Conservation (phyloP, 495 filamentous ascomycete species). For the Daldinia caldariorum region DNA sequence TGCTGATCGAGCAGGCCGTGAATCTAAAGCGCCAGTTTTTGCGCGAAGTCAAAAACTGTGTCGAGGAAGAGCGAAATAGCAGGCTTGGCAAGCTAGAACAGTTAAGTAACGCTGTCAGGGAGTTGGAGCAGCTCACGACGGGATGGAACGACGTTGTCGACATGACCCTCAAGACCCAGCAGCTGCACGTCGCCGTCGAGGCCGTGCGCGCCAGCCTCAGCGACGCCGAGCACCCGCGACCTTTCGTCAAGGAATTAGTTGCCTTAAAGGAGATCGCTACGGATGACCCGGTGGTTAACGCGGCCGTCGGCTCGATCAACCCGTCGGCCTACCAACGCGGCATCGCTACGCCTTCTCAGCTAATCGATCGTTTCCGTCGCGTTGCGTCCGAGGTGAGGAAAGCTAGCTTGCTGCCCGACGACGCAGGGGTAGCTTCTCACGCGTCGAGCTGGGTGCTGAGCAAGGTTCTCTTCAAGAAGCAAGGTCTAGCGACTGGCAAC, state of each 20-base stretch:
- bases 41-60: constrained; percentile 76
- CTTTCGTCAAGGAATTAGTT: constrained; percentile 89
- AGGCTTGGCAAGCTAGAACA: constrained; percentile 86
- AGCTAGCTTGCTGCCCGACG: constrained; percentile 87
- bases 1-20: constrained; percentile 90
- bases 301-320: constrained; percentile 93
- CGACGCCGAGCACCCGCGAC: constrained; percentile 74
- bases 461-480: constrained; percentile 93
- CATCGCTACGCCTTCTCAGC: constrained; percentile 80
- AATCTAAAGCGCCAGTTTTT: constrained; percentile 85
- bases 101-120: constrained; percentile 75
- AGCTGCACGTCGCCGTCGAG: constrained; percentile 93
- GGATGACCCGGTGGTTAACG: constrained; percentile 83
- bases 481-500: constrained; percentile 82
- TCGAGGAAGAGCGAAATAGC: constrained; percentile 88
- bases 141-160: constrained; percentile 90
- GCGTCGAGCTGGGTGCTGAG: constrained; percentile 86
- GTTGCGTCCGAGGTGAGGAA: constrained; percentile 95
- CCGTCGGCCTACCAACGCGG: constrained; percentile 93
- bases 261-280: constrained; percentile 91
- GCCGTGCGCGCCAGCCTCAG: constrained; percentile 85
- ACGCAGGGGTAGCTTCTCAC: constrained; percentile 93
- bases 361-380: constrained; percentile 94
- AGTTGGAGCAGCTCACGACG: constrained; percentile 84
- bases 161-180: constrained; percentile 89